A percentile compares a stretch with the other conserved stretches of the same genome.
Conservation (phyloP, 2,329 filamentous ascomycete species). For the Claviceps arundinis region DNA sequence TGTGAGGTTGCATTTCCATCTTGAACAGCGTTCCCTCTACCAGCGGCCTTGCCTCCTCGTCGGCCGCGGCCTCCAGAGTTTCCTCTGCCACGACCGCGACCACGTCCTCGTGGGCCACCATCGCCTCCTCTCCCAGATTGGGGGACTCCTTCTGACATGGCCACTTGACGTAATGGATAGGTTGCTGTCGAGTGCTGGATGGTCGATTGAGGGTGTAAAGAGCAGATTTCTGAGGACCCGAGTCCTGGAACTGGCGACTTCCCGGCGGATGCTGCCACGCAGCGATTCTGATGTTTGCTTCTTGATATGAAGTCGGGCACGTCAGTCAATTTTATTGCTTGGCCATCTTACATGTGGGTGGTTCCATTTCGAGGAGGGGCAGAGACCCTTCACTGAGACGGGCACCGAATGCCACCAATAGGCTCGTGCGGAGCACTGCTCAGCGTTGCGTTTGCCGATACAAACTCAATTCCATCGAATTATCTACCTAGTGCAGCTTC, state of each 20-base stretch:
- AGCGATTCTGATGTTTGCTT: background rate
- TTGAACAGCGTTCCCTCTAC: conserved; percentile 3
- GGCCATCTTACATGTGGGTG: background rate
- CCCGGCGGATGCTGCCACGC: background rate
- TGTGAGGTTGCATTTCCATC: conserved; percentile 6
- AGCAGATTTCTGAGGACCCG: background rate
- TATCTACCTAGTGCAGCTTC: too few relatives aligned
- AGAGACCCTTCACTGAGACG: background rate
- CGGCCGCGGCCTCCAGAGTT: conserved; percentile 6
- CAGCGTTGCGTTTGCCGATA: too few relatives aligned
- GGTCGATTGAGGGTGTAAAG: background rate
- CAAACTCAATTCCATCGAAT: too few relatives aligned
- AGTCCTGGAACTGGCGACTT: background rate
- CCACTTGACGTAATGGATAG: background rate
- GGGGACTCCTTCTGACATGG: conserved; percentile 11
- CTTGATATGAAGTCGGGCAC: background rate
- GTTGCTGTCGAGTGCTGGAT: background rate
- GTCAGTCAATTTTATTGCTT: background rate
- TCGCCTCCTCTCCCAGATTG: conserved; percentile 19
- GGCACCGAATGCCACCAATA: too few relatives aligned
- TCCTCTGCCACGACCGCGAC: conserved; percentile 20
- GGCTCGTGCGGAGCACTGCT: too few relatives aligned
- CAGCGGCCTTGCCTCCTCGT: conserved; percentile 17
- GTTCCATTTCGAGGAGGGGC: background rate
- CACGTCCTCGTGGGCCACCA: conserved; percentile 23